Percentiles rank a stretch among this genome's conserved stretches.
phyloP scores from a whole-genome alignment of 2,329 filamentous ascomycete genomes.

The Ophiostoma montium region DNA sequence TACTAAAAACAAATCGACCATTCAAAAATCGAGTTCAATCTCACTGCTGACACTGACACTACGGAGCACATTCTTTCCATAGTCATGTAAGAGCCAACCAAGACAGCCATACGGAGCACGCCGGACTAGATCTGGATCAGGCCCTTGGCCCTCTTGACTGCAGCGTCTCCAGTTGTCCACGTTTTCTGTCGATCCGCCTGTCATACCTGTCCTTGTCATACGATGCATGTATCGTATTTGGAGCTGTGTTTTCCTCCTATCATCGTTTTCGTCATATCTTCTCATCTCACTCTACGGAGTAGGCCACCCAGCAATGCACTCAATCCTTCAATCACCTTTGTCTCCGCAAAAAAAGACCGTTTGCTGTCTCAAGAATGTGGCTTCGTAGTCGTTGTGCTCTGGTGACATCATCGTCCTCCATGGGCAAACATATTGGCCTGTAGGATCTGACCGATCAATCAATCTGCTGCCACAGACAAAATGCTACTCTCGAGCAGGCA shows the following conservation, averaged over 20 bases:
- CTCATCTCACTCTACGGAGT: background rate
- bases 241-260: background rate
- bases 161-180: background rate
- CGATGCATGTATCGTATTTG: too few relatives aligned
- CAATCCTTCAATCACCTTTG: background rate
- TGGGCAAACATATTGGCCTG: too few relatives aligned
- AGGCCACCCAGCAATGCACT: too few relatives aligned
- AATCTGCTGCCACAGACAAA: too few relatives aligned
- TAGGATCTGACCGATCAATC: too few relatives aligned
- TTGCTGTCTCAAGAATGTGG: constrained; percentile 3
- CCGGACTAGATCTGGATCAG: background rate
- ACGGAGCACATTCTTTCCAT: too few relatives aligned
- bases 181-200: background rate
- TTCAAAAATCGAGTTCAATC: too few relatives aligned
- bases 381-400: too few relatives aligned
- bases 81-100: background rate
- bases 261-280: background rate
- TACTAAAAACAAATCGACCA: too few relatives aligned
- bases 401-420: too few relatives aligned
- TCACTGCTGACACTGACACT: too few relatives aligned
- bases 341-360: background rate
- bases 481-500: too few relatives aligned
- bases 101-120: background rate
- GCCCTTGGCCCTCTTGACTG: background rate
- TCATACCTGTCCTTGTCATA: background rate